Evolutionary conservation across 805 yeast species (phyloP), one percentile per base, ranked within the genome.

Genomic region (Vanderwaltozyma verrucispora): DNA sequence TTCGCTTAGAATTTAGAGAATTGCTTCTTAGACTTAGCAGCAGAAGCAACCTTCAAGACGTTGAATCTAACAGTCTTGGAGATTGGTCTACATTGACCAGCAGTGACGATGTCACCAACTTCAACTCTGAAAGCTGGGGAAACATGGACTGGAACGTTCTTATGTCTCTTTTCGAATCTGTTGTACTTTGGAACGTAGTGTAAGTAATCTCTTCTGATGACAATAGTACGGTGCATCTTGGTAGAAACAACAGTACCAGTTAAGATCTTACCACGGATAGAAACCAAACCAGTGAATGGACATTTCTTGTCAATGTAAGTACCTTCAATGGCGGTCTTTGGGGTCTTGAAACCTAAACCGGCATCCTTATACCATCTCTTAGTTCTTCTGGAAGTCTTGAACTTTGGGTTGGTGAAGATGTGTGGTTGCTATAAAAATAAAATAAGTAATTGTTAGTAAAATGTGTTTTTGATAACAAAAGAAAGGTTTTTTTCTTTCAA

Each of bases 151-250:
- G 99, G 94, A 52, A 92, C 79, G 82, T 92, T 92, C 92, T 92
- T 92, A 85, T 92, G 99, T 79, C 99, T 87, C 85, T 92, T 92
- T 79, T 92, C 99, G 85, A 87, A 92, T 84, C 99, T 88, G 95
- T 89, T 92, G 79, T 92, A 92, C 82, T 92, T 92, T 73, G 97
- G 95, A 71, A 92, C 84, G 77, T 86, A 92, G 78, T 92, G 99
- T 70, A 92, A 85, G 94, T 92, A 92, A 69, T 92, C 97, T 77
- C 99, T 89, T 82, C 98, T 88, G 77, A 92, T 84, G 71, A 92
- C 82, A 76, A 92, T 83, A 64, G 99, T 92, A 80, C 99, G 92
- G 94, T 92, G 98, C 98, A 92, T 92, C 80, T 92, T 92, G 80
- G 98, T 88, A 65, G 98, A 92, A 59, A 92, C 96, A 74, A 92